Conservation (phyloP, 2,329 filamentous ascomycete genomes). For the Sclerotinia borealis region DNA sequence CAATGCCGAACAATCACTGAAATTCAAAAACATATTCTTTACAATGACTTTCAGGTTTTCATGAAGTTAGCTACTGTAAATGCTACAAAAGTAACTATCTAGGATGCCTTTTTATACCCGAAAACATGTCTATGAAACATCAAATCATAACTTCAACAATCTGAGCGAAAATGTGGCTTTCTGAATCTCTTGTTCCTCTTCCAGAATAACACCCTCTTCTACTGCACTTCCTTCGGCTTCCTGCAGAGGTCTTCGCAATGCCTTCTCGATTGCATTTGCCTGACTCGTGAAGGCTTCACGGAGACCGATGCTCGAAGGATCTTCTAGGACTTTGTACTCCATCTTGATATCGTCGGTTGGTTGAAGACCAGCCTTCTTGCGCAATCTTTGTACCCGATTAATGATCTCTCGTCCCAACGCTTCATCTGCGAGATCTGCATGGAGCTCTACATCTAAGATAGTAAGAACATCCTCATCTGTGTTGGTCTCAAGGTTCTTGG, state of each 20-base stretch:
- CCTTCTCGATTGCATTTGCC: slow-evolving; percentile 64
- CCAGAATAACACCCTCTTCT: slow-evolving; percentile 56
- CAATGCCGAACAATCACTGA: neutral
- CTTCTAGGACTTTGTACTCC: slow-evolving; percentile 77
- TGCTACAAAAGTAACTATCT: neutral
- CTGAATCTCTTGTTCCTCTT: slow-evolving; percentile 83
- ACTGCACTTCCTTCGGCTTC: neutral
- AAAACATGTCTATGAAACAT: neutral
- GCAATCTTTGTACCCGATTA: slow-evolving; percentile 82
- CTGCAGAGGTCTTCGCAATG: slow-evolving; percentile 58
- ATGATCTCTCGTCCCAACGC: slow-evolving; percentile 88
- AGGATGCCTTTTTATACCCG: neutral
- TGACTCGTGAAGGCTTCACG: slow-evolving; percentile 65
- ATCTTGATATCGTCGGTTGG: slow-evolving; percentile 94
- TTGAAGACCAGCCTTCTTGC: slow-evolving; percentile 88
- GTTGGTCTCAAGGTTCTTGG: slow-evolving; percentile 75
- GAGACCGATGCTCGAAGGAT: slow-evolving; percentile 71
- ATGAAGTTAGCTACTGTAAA: neutral
- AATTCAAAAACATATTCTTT: neutral
- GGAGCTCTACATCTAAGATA: slow-evolving; percentile 76
- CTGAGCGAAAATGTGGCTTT: slow-evolving; percentile 75
- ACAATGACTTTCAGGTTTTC: neutral
- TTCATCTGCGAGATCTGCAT: slow-evolving; percentile 82
- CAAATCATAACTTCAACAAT: slow-evolving; percentile 61
- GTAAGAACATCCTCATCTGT: slow-evolving; percentile 86